Evolutionary conservation across 2,329 filamentous ascomycete genomes (phyloP).

Genomic region (Laburnicola sp.): DNA sequence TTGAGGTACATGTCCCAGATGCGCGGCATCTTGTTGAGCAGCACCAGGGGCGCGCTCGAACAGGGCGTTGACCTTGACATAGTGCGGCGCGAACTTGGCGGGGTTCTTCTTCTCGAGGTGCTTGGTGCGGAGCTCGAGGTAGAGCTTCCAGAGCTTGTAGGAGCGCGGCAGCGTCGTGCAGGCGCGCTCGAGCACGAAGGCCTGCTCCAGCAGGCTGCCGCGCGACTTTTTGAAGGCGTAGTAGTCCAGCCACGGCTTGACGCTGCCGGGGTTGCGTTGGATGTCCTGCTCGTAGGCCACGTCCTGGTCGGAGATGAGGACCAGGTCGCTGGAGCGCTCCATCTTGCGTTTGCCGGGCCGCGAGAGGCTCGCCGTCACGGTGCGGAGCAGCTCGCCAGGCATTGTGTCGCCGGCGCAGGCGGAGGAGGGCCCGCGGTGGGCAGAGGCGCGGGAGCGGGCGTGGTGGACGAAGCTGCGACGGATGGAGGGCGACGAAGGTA

Average conservation of each 20-base stretch:
- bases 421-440: slow-evolving; percentile 37
- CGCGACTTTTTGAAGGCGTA: slow-evolving; percentile 87
- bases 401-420: slow-evolving; percentile 43
- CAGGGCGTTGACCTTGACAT: slow-evolving; percentile 88
- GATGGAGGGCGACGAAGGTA: slow-evolving; percentile 17
- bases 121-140: slow-evolving; percentile 79
- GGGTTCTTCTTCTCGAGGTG: slow-evolving; percentile 84
- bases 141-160: slow-evolving; percentile 99
- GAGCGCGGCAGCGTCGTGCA: slow-evolving; percentile 88
- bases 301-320: slow-evolving; percentile 76
- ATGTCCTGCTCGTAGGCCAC: slow-evolving; percentile 96
- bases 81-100: slow-evolving; percentile 76
- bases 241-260: slow-evolving; percentile 95
- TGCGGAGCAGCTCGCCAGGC: slow-evolving; percentile 50
- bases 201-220: slow-evolving; percentile 82
- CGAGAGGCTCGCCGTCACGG: slow-evolving; percentile 40
- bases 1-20: slow-evolving; percentile 98
- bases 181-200: slow-evolving; percentile 84
- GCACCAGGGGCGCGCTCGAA: slow-evolving; percentile 89
- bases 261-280: slow-evolving; percentile 77
- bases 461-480: slow-evolving; percentile 32
- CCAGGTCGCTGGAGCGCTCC: slow-evolving; percentile 42
- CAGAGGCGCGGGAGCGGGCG: slow-evolving; percentile 21
- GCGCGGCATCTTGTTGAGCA: slow-evolving; percentile 97
- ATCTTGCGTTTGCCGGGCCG: slow-evolving; percentile 43